Conservation (phyloP, 805 yeast species). For the Candida coquimbonensis region DNA sequence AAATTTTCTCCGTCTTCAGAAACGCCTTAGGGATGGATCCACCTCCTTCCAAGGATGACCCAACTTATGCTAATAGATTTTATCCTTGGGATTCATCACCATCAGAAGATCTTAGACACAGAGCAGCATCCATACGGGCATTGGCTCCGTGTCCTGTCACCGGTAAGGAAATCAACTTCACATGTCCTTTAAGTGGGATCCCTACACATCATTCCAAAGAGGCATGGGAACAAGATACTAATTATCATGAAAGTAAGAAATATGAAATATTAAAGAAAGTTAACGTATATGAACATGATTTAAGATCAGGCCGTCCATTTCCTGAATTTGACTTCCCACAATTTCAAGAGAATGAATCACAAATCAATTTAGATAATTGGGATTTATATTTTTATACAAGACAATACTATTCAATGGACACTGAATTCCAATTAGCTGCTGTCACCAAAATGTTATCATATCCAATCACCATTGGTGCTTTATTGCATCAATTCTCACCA, state of each 20-base stretch:
- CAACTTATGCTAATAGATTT: slow-evolving; percentile 66
- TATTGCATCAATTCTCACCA: slow-evolving; percentile 81
- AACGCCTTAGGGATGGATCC: slow-evolving; percentile 54
- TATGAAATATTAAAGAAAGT: slow-evolving; percentile 78
- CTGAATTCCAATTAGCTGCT: slow-evolving; percentile 92
- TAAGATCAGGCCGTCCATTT: slow-evolving; percentile 87
- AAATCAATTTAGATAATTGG: slow-evolving; percentile 79
- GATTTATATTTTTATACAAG: slow-evolving; percentile 90
- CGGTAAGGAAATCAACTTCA: slow-evolving; percentile 65
- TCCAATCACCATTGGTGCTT: slow-evolving; percentile 82
- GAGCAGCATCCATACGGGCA: slow-evolving; percentile 87
- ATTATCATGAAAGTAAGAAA: slow-evolving; percentile 59
- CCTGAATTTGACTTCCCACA: slow-evolving; percentile 95
- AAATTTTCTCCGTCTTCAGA: slow-evolving; percentile 32
- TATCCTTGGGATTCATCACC: slow-evolving; percentile 94
- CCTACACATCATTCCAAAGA: slow-evolving; percentile 91
- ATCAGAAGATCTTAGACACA: slow-evolving; percentile 73
- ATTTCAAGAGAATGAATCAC: slow-evolving; percentile 64
- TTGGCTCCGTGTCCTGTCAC: slow-evolving; percentile 91
- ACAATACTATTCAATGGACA: slow-evolving; percentile 91
- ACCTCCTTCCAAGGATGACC: slow-evolving; percentile 57
- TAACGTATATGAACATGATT: slow-evolving; percentile 89
- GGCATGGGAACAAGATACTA: slow-evolving; percentile 79
- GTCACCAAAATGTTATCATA: slow-evolving; percentile 91
- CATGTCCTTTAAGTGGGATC: slow-evolving; percentile 91